Conservation (phyloP, 2,329 filamentous ascomycete species). For the Decorospora gaudefroyi region DNA sequence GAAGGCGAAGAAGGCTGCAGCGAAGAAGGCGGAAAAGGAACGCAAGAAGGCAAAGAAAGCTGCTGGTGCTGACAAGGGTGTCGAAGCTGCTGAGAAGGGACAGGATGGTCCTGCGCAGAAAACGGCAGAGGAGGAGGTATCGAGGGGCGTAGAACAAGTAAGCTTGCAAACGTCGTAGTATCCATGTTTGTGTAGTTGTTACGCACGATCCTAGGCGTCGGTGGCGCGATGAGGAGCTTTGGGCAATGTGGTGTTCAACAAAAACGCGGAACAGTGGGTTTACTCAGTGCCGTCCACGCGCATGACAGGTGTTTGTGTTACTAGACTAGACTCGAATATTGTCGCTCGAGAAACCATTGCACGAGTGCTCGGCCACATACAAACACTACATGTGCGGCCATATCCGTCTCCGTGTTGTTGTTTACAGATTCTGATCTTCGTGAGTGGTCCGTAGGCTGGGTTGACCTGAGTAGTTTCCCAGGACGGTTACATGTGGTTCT, state of each 20-base stretch:
- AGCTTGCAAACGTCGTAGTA: slow-evolving; percentile 50
- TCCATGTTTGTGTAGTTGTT: not conserved
- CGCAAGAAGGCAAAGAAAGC: slow-evolving; percentile 62
- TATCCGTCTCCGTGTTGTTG: no score
- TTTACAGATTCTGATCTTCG: not conserved
- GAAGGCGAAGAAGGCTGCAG: slow-evolving; percentile 62
- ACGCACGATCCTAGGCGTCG: slow-evolving; percentile 1
- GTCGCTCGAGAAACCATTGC: not conserved
- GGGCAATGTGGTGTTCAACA: no score
- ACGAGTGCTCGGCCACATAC: not conserved
- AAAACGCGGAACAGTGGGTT: no score
- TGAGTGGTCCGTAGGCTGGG: no score
- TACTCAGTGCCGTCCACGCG: no score
- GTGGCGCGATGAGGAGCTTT: not conserved
- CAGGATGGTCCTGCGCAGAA: slow-evolving; percentile 53
- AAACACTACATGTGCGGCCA: not conserved
- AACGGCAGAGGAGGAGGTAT: slow-evolving; percentile 52
- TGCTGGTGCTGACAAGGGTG: slow-evolving; percentile 71
- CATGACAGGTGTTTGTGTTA: slow-evolving; percentile 4
- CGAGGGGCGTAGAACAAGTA: slow-evolving; percentile 52
- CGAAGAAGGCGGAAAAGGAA: slow-evolving; percentile 67
- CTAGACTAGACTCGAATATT: not conserved
- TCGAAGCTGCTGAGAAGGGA: slow-evolving; percentile 78
- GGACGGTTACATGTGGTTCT: no score
- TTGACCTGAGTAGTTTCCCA: no score